phyloP scores from a whole-genome alignment of 2,329 filamentous ascomycete species.

The Talaromyces verruculosus region DNA sequence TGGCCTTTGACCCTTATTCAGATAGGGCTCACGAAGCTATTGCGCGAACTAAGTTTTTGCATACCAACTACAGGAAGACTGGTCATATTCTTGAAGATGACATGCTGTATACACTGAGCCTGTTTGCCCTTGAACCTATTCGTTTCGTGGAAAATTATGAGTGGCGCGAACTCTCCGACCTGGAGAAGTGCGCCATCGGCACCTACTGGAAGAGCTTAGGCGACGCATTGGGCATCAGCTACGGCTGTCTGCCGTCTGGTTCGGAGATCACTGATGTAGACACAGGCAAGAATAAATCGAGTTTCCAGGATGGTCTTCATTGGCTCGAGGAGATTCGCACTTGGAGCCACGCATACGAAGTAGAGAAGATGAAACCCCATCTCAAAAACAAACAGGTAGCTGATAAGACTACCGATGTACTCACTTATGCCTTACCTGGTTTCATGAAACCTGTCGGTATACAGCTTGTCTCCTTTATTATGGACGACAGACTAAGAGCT shows the following conservation, averaged over 20 bases:
- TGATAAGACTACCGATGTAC: constrained; percentile 58
- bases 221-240: constrained; percentile 66
- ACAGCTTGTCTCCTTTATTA: constrained; percentile 57
- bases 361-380: constrained; percentile 56
- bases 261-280: constrained; percentile 42
- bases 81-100: constrained; percentile 63
- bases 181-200: constrained; percentile 67
- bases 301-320: constrained; percentile 53
- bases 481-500: constrained; percentile 64
- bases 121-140: constrained; percentile 66
- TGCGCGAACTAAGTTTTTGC: constrained; percentile 64
- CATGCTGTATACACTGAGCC: constrained; percentile 63
- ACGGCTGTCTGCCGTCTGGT: constrained; percentile 38
- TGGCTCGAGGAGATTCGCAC: constrained; percentile 53
- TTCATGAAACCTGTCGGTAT: constrained; percentile 49
- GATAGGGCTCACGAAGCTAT: constrained; percentile 52
- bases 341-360: constrained; percentile 61
- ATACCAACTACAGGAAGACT: constrained; percentile 56
- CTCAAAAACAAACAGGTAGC: constrained; percentile 54
- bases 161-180: constrained; percentile 65
- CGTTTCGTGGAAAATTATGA: constrained; percentile 66
- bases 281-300: constrained; percentile 42
- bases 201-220: constrained; percentile 71
- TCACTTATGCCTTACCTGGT: constrained; percentile 57
- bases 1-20: constrained; percentile 45